Percentiles rank a stretch among this genome's conserved stretches.
Conservation (phyloP, 75 land plant genomes). For the Chamaecyparis obtusa region DNA sequence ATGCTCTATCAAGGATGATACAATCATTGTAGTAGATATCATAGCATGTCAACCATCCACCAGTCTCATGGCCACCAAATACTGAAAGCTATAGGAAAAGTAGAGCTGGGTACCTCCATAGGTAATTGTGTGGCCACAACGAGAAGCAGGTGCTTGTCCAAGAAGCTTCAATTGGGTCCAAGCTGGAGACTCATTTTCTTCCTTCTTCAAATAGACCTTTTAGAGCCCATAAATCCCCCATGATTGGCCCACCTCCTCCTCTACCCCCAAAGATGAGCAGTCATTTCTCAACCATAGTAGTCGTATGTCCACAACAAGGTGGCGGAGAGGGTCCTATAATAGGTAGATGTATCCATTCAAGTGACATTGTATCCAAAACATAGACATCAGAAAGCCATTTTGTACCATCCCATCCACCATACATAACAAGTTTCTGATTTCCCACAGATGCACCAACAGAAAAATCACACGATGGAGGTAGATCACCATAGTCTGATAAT, state of each 20-base stretch:
- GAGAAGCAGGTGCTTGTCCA: constrained; percentile 87
- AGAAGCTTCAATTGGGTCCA: constrained; percentile 98
- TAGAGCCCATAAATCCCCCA: too few relatives aligned
- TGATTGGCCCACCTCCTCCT: too few relatives aligned
- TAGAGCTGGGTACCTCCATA: constrained; percentile 66
- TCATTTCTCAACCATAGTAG: constrained; percentile 94
- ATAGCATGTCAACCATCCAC: constrained; percentile 97
- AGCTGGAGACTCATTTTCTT: constrained; percentile 89
- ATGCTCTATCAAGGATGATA: constrained; percentile 82
- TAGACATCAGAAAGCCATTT: constrained; percentile 98
- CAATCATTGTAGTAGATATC: constrained; percentile 93
- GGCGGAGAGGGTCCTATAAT: too few relatives aligned
- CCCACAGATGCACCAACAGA: constrained; percentile 90
- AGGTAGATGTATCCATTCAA: too few relatives aligned
- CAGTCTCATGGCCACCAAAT: constrained; percentile 98
- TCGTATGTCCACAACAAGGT: constrained; percentile 93
- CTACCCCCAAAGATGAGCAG: constrained; percentile 94
- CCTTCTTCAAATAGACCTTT: too few relatives aligned
- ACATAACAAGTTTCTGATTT: constrained; percentile 87
- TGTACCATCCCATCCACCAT: constrained; percentile 97
- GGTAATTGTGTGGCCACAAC: constrained; percentile 93
- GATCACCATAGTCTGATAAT: constrained; percentile 81
- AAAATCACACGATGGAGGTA: constrained; percentile 90
- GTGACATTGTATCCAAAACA: too few relatives aligned
- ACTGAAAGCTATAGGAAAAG: constrained; percentile 66